Evolutionary conservation across 768 basidiomycete species (phyloP).

Genomic region (Lyophyllum decastes): DNA sequence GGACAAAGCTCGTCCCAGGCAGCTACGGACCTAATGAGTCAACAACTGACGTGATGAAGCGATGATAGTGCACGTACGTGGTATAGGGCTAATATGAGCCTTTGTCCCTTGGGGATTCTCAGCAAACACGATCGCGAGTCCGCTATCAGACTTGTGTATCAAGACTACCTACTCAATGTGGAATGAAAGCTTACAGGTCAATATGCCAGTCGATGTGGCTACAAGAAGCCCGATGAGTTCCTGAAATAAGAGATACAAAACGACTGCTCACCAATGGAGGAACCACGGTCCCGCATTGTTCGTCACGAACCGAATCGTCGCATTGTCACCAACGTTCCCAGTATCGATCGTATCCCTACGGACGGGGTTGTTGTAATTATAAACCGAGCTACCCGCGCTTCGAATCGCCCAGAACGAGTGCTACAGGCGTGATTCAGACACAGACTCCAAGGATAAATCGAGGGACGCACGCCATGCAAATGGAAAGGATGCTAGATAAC

Average conservation of each 20-base stretch:
- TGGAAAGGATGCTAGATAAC: constrained; percentile 26
- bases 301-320: constrained; percentile 39
- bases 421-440: constrained; percentile 9
- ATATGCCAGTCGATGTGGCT: constrained; percentile 49
- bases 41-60: neutral
- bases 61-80: neutral
- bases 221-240: neutral
- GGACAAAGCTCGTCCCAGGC: neutral
- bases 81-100: neutral
- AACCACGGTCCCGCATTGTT: constrained; percentile 35
- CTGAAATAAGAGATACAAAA: neutral
- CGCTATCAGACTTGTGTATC: neutral
- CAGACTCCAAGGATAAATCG: neutral
- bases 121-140: neutral
- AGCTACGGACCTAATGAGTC: neutral
- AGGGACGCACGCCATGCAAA: constrained; percentile 27
- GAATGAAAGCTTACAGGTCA: constrained; percentile 28
- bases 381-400: constrained; percentile 25
- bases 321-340: constrained; percentile 28
- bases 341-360: constrained; percentile 53
- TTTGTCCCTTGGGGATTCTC: neutral
- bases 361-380: constrained; percentile 21
- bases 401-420: constrained; percentile 40
- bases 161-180: neutral
- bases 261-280: constrained; percentile 25